Conservation (phyloP, 345 rosid genomes). For the Eucalyptus virginea region DNA sequence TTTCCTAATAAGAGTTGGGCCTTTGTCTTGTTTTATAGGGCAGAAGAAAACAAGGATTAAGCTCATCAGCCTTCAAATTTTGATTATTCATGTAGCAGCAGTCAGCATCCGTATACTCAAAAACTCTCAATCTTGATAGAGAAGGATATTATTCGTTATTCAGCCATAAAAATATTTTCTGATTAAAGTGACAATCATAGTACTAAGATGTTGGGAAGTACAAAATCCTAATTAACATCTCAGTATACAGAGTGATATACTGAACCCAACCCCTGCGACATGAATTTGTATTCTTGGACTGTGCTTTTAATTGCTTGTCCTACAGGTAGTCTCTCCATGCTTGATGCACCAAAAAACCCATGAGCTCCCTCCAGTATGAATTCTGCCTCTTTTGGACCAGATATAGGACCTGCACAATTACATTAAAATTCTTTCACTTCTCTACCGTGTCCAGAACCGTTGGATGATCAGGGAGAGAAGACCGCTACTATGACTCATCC, state of each 20-base stretch:
- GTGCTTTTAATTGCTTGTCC: constrained; percentile 74
- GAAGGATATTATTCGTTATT: not conserved
- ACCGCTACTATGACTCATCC: not conserved
- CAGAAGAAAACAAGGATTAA: not conserved
- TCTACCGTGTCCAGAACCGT: not conserved
- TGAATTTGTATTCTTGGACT: constrained; percentile 58
- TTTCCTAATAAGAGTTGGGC: not conserved
- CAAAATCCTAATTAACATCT: not conserved
- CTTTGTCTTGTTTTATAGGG: not conserved
- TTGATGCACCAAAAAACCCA: constrained; percentile 93
- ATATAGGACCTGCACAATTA: constrained; percentile 58
- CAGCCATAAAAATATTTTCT: not conserved
- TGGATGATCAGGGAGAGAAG: not conserved
- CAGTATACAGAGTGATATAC: not conserved
- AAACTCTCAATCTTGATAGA: not conserved
- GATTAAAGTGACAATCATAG: not conserved
- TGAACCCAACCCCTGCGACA: constrained; percentile 24
- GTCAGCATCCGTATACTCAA: not conserved
- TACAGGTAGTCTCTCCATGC: constrained; percentile 93
- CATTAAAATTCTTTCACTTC: not conserved
- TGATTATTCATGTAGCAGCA: not conserved
- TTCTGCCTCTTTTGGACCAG: constrained; percentile 68
- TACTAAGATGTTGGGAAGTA: no score
- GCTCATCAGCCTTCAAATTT: not conserved
- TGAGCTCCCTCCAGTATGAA: constrained; percentile 61